A percentile compares a stretch with the other conserved stretches of the same genome.
These are phyloP conservation scores for Ganoderma meredithae DNA, from an alignment of 1,284 basidiomycete genomes.

Conservation along the genomic window DNA sequence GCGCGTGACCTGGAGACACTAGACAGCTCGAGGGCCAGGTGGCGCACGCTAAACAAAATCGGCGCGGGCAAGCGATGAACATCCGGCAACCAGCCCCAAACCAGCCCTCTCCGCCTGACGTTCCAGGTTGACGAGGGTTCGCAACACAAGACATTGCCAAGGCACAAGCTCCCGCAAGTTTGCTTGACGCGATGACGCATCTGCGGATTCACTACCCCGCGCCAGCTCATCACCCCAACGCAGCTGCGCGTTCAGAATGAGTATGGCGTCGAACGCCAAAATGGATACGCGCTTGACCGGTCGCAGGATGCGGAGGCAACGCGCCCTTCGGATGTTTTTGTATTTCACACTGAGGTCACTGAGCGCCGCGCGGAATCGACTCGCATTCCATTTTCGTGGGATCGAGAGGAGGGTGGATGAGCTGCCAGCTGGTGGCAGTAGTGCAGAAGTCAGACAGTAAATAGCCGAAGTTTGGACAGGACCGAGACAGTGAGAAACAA, in stretches of 20 bases:
- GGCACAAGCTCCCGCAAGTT: not conserved
- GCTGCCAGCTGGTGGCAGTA: not conserved
- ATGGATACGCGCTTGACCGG: not conserved
- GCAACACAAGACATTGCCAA: not conserved
- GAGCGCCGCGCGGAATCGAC: not conserved
- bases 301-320: not conserved
- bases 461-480: not conserved
- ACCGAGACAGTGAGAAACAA: not conserved
- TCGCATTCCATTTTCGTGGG: not conserved
- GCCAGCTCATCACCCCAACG: slow-evolving; percentile 1
- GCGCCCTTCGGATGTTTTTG: not conserved
- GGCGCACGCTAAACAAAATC: slow-evolving; percentile 3
- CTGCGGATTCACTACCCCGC: not conserved
- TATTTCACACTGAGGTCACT: not conserved
- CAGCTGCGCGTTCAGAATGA: not conserved
- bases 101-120: not conserved
- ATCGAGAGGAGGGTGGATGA: not conserved
- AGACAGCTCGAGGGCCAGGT: not conserved
- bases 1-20: not conserved
- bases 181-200: not conserved
- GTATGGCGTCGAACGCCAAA: not conserved
- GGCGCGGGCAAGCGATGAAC: not conserved
- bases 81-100: not conserved
- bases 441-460: not conserved
- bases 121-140: not conserved